A percentile compares a stretch with the other conserved stretches of the same genome.
Conservation (phyloP, 495 filamentous ascomycete genomes). For the Corynascus novoguineensis region DNA sequence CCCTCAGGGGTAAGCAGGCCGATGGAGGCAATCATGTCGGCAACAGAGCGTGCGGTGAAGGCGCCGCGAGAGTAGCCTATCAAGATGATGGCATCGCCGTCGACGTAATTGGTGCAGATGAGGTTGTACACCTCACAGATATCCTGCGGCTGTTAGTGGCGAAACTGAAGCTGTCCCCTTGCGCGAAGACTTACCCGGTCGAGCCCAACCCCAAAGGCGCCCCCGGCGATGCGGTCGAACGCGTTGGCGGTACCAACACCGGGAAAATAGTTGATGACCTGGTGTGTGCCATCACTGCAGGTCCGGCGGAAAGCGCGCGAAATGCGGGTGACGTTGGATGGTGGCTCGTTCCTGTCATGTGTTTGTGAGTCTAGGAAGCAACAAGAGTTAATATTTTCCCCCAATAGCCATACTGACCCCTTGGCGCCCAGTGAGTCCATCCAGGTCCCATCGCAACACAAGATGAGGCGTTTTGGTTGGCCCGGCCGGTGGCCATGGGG, state of each 20-base stretch:
- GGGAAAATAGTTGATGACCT: slow-evolving; percentile 42
- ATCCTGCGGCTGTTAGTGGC: slow-evolving; percentile 27
- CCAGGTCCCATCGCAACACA: slow-evolving; percentile 37
- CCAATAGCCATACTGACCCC: too few species aligned
- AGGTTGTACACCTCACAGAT: slow-evolving; percentile 63
- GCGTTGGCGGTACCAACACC: slow-evolving; percentile 42
- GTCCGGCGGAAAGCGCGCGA: slow-evolving; percentile 31
- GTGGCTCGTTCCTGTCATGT: slow-evolving; percentile 25
- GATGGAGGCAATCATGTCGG: slow-evolving; percentile 53
- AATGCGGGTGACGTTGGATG: slow-evolving; percentile 45
- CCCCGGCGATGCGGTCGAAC: slow-evolving; percentile 44
- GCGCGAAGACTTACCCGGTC: slow-evolving; percentile 15
- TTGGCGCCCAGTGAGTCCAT: slow-evolving; percentile 33
- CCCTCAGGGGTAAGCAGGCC: slow-evolving; percentile 58
- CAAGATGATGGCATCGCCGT: slow-evolving; percentile 60
- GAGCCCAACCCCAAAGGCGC: slow-evolving; percentile 43
- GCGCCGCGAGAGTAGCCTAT: slow-evolving; percentile 67
- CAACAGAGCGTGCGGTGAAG: slow-evolving; percentile 59
- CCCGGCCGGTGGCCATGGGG: neutral
- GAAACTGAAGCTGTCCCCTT: neutral
- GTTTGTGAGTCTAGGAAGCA: neutral
- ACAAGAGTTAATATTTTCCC: too few species aligned
- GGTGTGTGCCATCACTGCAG: slow-evolving; percentile 30
- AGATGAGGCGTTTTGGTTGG: slow-evolving; percentile 27
- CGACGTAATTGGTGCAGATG: slow-evolving; percentile 56